A percentile compares a stretch with the other conserved stretches of the same genome.
Evolutionary conservation across 768 basidiomycete species (phyloP).

Genomic region (Serendipita sp.): DNA sequence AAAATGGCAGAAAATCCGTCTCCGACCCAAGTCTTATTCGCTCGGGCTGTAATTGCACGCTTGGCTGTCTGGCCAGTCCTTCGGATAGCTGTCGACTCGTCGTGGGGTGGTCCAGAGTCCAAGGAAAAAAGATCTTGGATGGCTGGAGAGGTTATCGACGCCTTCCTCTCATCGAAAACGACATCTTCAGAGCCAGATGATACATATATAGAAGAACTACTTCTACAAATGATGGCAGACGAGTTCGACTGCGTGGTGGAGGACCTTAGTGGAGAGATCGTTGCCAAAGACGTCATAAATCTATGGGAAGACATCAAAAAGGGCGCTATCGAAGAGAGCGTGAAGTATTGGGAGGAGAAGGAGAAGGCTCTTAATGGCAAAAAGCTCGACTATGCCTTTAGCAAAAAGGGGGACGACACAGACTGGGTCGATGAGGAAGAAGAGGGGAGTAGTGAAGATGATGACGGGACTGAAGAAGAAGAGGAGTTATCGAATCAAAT

Average conservation of each 20-base stretch:
- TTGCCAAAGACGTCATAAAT: constrained; percentile 54
- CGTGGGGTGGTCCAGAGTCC: constrained; percentile 71
- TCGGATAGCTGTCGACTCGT: constrained; percentile 66
- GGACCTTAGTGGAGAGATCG: constrained; percentile 61
- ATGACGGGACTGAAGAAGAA: constrained; percentile 32
- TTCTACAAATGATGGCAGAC: constrained; percentile 71
- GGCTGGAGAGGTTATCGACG: constrained; percentile 61
- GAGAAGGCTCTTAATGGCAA: constrained; percentile 44
- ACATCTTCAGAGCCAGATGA: constrained; percentile 33
- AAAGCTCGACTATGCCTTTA: constrained; percentile 22
- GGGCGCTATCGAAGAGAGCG: constrained; percentile 29
- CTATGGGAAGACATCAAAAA: constrained; percentile 34
- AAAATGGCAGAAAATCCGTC: constrained; percentile 18
- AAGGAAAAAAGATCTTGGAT: constrained; percentile 68
- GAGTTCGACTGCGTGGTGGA: constrained; percentile 77
- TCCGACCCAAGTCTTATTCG: constrained; percentile 50
- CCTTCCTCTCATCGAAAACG: constrained; percentile 27
- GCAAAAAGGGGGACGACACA: constrained; percentile 7
- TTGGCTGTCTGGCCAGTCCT: constrained; percentile 75
- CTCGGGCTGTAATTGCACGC: constrained; percentile 70
- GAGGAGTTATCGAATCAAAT: constrained; percentile 22
- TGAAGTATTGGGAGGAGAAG: constrained; percentile 44
- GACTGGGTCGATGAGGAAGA: constrained; percentile 25
- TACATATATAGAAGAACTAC: constrained; percentile 61
- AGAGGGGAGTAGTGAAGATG: constrained; percentile 23